These are phyloP conservation scores for Hyphopichia khmerensis DNA, from an alignment of 1,139 yeast species.

Conservation along the genomic window DNA sequence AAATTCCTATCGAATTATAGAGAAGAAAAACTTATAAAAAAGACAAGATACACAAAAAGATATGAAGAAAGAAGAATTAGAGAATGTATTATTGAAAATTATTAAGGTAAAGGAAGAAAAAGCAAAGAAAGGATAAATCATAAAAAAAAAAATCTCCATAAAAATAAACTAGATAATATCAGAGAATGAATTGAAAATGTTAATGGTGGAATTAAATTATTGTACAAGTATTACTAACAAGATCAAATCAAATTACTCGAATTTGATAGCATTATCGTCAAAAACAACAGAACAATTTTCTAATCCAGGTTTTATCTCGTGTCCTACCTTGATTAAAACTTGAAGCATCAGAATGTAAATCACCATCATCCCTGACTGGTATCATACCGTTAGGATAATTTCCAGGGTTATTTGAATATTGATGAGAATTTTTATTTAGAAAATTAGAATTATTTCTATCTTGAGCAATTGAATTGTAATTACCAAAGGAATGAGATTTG, in stretches of 20 bases:
- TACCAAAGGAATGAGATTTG: slow-evolving; percentile 19
- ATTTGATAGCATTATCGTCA: too few species aligned
- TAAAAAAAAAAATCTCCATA: too few species aligned
- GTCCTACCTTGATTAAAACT: slow-evolving; percentile 32
- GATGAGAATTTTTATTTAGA: slow-evolving; percentile 10
- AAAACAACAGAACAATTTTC: slow-evolving; percentile 13
- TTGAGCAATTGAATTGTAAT: slow-evolving; percentile 30
- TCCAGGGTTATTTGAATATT: slow-evolving; percentile 5
- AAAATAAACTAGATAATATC: too few species aligned
- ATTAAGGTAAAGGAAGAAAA: too few species aligned
- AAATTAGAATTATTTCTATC: slow-evolving; percentile 19
- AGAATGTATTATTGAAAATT: too few species aligned
- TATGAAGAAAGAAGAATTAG: too few species aligned
- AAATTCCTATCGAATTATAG: too few species aligned
- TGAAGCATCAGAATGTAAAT: slow-evolving; percentile 39
- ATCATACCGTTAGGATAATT: slow-evolving; percentile 23
- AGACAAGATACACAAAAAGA: too few species aligned
- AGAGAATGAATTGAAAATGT: too few species aligned
- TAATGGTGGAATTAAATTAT: neutral
- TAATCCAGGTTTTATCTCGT: slow-evolving; percentile 13
- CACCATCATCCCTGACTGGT: slow-evolving; percentile 38
- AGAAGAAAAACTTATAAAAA: too few species aligned
- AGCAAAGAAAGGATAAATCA: too few species aligned
- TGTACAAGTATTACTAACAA: neutral
- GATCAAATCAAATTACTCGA: neutral